A percentile compares a stretch with the other conserved stretches of the same genome.
Evolutionary conservation across 2,329 filamentous ascomycete species (phyloP).

Genomic region (Diaporthe longicolla): DNA sequence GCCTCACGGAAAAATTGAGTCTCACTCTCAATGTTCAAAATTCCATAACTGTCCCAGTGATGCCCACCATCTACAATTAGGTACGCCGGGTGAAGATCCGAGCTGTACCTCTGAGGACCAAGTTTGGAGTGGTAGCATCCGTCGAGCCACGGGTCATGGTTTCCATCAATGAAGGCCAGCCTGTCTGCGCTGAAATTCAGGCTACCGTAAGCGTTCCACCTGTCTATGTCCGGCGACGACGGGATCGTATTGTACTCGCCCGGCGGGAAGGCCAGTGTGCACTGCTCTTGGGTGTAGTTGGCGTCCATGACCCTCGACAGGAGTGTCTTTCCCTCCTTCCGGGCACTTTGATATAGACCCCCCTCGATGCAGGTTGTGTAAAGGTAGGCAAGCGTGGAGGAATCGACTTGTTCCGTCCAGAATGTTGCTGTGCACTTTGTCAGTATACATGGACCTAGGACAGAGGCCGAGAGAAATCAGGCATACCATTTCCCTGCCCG

Average conservation of each 20-base stretch:
- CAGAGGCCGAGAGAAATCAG: slow-evolving; percentile 34
- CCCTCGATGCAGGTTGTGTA: slow-evolving; percentile 65
- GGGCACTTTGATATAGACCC: slow-evolving; percentile 64
- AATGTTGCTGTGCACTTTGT: slow-evolving; percentile 53
- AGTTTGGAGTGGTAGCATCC: slow-evolving; percentile 64
- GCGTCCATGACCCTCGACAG: slow-evolving; percentile 62
- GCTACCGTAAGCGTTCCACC: slow-evolving; percentile 62
- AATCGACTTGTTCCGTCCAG: slow-evolving; percentile 60
- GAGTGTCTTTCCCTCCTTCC: slow-evolving; percentile 58
- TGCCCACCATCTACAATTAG: slow-evolving; percentile 66
- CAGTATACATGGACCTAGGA: not conserved
- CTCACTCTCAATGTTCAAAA: slow-evolving; percentile 58
- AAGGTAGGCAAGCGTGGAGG: slow-evolving; percentile 59
- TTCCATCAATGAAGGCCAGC: slow-evolving; percentile 66
- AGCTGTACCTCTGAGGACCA: slow-evolving; percentile 54
- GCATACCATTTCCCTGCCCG: slow-evolving; percentile 48
- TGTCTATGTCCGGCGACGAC: slow-evolving; percentile 56
- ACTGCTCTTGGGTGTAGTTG: slow-evolving; percentile 69
- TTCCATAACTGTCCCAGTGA: slow-evolving; percentile 64
- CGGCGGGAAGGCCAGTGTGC: slow-evolving; percentile 65
- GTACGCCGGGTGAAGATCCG: slow-evolving; percentile 62
- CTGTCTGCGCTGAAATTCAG: slow-evolving; percentile 61
- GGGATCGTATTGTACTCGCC: slow-evolving; percentile 62
- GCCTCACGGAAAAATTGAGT: slow-evolving; percentile 66
- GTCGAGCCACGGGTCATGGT: slow-evolving; percentile 66